Conservation (phyloP, 371 early-diverging fungal species). For the Mucor indicus region DNA sequence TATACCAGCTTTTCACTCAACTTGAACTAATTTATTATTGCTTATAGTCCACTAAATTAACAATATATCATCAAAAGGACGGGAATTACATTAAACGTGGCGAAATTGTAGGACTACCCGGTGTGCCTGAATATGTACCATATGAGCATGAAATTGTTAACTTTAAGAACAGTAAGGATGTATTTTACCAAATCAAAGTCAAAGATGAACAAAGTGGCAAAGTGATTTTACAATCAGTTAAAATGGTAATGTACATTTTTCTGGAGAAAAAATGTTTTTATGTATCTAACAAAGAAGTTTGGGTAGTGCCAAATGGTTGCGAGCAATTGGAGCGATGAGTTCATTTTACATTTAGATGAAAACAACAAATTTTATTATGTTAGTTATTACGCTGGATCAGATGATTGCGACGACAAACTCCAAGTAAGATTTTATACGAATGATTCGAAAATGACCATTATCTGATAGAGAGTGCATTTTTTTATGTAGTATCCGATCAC, state of each 20-base stretch:
- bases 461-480: neutral
- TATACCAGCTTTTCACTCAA: too few relatives aligned
- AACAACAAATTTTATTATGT: slow-evolving; percentile 20
- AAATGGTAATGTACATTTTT: slow-evolving; percentile 18
- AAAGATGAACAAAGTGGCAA: slow-evolving; percentile 24
- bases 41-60: slow-evolving; percentile 3
- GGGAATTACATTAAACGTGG: slow-evolving; percentile 31
- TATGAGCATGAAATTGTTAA: slow-evolving; percentile 16
- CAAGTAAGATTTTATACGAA: neutral
- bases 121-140: slow-evolving; percentile 17
- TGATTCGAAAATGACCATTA: too few relatives aligned
- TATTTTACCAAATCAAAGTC: slow-evolving; percentile 26
- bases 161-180: slow-evolving; percentile 7
- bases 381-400: slow-evolving; percentile 23
- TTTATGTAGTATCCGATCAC: slow-evolving; percentile 8
- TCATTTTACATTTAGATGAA: slow-evolving; percentile 26
- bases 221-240: slow-evolving; percentile 16
- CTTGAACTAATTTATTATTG: too few relatives aligned
- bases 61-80: slow-evolving; percentile 21
- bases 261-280: neutral
- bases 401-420: slow-evolving; percentile 13
- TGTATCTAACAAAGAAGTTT: neutral
- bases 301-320: slow-evolving; percentile 28
- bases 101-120: slow-evolving; percentile 21
- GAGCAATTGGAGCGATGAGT: slow-evolving; percentile 25